Evolutionary conservation across 768 basidiomycete genomes (phyloP).

Genomic region (Ramaria sp.): DNA sequence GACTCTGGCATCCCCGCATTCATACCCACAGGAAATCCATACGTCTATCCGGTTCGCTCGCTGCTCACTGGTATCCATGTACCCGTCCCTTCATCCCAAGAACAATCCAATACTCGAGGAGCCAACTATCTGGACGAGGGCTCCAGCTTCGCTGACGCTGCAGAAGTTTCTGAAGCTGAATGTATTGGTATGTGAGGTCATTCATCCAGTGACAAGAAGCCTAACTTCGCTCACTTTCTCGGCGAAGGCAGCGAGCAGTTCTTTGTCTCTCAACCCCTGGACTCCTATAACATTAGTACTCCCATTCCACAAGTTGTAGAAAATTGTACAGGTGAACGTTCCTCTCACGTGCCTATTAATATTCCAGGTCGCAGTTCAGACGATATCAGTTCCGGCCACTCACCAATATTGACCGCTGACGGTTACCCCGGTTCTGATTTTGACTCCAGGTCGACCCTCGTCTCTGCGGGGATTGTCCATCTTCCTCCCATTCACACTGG

Average conservation of each 20-base stretch:
- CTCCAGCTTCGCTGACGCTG: not conserved
- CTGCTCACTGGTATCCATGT: slow-evolving; percentile 22
- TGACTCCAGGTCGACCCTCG: slow-evolving; percentile 5
- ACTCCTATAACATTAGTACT: not conserved
- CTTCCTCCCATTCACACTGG: slow-evolving; percentile 7
- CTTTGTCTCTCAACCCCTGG: not conserved
- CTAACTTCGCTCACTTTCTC: slow-evolving; percentile 8
- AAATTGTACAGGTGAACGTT: not conserved
- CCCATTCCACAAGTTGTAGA: not conserved
- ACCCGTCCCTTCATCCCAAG: slow-evolving; percentile 1
- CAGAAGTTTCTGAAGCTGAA: not conserved
- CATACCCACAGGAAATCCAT: slow-evolving; percentile 10
- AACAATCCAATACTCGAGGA: not conserved
- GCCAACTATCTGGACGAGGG: not conserved
- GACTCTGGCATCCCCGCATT: not conserved
- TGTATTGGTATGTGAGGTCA: not conserved
- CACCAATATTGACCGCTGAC: slow-evolving; percentile 6
- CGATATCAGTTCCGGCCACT: not conserved
- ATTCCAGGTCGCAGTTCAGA: not conserved
- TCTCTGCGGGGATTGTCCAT: slow-evolving; percentile 11
- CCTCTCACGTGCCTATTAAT: not conserved
- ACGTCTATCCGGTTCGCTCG: slow-evolving; percentile 26
- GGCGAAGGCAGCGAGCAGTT: slow-evolving; percentile 1
- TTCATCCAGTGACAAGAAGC: not conserved
- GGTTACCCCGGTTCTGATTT: not conserved